These are phyloP conservation scores for Cylindrodendrum hubeiense DNA, from an alignment of 2,329 filamentous ascomycete genomes.

Conservation along the genomic window DNA sequence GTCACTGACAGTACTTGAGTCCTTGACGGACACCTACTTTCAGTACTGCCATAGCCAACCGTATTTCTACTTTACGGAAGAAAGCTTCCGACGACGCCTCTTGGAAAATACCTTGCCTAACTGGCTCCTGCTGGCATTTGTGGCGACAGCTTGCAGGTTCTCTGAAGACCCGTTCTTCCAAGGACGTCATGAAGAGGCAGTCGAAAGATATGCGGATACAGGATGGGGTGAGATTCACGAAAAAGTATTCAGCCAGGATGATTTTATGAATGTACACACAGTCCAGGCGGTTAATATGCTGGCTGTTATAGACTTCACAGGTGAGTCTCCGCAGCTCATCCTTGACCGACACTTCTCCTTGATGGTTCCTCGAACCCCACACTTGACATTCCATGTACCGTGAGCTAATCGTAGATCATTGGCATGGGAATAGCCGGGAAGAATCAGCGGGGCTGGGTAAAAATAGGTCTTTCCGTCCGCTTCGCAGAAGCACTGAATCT, in stretches of 20 bases:
- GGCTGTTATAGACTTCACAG: conserved; percentile 1
- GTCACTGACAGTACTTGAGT: not conserved
- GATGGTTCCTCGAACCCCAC: not conserved
- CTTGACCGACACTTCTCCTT: not conserved
- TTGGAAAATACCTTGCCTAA: not conserved
- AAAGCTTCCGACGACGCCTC: not conserved
- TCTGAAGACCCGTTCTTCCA: conserved; percentile 3
- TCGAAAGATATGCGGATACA: not conserved
- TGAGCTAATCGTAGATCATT: not conserved
- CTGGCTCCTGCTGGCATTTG: conserved; percentile 1
- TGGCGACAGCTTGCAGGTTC: not conserved
- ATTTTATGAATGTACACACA: conserved; percentile 1
- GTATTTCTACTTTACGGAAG: not conserved
- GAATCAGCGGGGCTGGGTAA: not conserved
- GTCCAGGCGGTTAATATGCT: not conserved
- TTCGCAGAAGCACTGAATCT: conserved; percentile 4
- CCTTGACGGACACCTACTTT: not conserved
- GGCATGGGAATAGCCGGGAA: not conserved
- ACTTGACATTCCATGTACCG: not conserved
- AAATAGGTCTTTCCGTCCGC: conserved; percentile 2
- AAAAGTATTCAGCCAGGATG: not conserved
- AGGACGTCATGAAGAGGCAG: not conserved
- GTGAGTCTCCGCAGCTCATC: not conserved
- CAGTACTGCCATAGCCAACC: not conserved
- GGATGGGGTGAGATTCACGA: not conserved